Base-by-base conservation (phyloP, 2,329 filamentous ascomycete genomes). In the Blastomyces gilchristii region DNA sequence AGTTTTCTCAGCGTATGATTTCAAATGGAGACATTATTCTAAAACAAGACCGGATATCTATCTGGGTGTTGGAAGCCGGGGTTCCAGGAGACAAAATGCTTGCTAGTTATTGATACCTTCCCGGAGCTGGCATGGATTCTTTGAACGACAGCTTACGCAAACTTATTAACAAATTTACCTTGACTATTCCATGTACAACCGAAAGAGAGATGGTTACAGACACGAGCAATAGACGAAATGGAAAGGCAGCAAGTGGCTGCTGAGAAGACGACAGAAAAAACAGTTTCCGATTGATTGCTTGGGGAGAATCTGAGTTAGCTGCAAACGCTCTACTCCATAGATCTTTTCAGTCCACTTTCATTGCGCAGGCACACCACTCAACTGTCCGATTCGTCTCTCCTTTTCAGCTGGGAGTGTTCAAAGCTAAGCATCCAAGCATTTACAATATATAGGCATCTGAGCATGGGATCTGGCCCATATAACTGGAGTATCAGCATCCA, bases 361-460 rank as follows among this genome's bases (percentile, higher is more conserved):
- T 11, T 12, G 14, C 7, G 28, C 52, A 11, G 11, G 28, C 14
- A 9, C 31, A 37, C 31, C 16, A 37, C 6, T 18, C 28, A 34
- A 54, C 25, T 8, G 50, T 25, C 14, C 7, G 12, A 28, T 18
- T 31, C 5, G 5, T 28, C 3, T 18, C 6, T 31, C 18, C 22
- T 41, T 58, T 49, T 50, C 52, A 54, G 52, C 52, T 37, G 52
- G 31, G 11, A 54, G 14, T 54, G 52, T 54, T 37, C 52, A n/a
- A n/a, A 34, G 8, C 52, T 28, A 34, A 37, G 49, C 4, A 16
- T 45, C 14, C 45, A 49, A n/a, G 7, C 16, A n/a, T 47, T 7
- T 22, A 22, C n/a, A 22, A 22, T 22, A 31, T 31, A 31, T 4
- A 31, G 28, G 6, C 18, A 22, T 37, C 34, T 11, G 12, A 39